phyloP scores from a whole-genome alignment of 805 yeast species.

The Pichia manshurica region DNA sequence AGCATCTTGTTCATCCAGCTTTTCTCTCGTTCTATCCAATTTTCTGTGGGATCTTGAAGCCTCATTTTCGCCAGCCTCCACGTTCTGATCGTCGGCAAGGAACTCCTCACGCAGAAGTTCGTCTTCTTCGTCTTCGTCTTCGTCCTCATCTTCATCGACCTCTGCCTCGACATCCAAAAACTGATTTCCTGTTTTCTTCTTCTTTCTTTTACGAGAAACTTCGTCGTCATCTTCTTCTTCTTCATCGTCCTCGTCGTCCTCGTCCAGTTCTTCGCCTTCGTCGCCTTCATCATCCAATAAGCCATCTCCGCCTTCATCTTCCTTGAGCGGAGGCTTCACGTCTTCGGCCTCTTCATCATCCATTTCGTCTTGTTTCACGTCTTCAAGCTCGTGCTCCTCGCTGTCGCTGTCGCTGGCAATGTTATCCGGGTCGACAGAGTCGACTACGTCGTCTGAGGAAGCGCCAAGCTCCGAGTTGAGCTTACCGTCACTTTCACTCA shows the following conservation, averaged over 20 bases:
- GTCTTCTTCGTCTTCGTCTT: conserved; percentile 89
- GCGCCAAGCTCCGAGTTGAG: no score
- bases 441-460: neutral
- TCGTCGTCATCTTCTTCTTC: conserved; percentile 56
- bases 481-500: no score
- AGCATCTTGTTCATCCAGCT: conserved; percentile 89
- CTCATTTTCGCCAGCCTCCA: conserved; percentile 41
- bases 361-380: conserved; percentile 1
- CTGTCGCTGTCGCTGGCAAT: conserved; percentile 2
- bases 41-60: conserved; percentile 75
- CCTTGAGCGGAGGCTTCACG: no score
- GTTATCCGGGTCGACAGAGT: neutral
- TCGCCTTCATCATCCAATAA: conserved; percentile 16
- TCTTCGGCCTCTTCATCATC: neutral
- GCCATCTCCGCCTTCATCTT: conserved; percentile 5
- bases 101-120: conserved; percentile 80
- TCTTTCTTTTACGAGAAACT: conserved; percentile 41
- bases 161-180: conserved; percentile 98
- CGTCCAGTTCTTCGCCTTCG: conserved; percentile 27
- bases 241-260: conserved; percentile 43
- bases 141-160: conserved; percentile 96
- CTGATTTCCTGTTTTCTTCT: conserved; percentile 62
- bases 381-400: conserved; percentile 1
- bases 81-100: conserved; percentile 60
- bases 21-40: conserved; percentile 75